Conservation (phyloP, 192 early-diverging fungal species). For the Cetraspora pellucida region DNA sequence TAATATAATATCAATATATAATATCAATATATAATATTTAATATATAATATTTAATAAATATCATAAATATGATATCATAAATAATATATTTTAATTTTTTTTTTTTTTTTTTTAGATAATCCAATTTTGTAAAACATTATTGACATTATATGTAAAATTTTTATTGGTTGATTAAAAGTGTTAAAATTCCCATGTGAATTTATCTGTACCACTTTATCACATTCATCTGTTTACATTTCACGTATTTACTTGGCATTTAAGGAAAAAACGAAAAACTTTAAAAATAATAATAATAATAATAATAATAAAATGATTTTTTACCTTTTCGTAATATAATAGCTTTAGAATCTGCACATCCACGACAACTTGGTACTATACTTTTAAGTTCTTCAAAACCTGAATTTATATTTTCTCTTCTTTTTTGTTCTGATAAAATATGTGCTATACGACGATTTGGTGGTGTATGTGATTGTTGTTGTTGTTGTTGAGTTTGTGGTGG, state of each 20-base stretch:
- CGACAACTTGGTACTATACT: slow-evolving; percentile 39
- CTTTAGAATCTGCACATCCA: slow-evolving; percentile 49
- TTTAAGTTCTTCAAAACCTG: slow-evolving; percentile 46
- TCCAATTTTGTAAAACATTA: no score
- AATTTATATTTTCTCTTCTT: slow-evolving; percentile 47
- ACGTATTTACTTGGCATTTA: neutral
- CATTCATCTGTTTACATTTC: neutral
- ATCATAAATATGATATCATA: neutral
- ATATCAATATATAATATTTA: neutral
- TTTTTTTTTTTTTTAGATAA: no score
- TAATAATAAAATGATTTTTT: no score
- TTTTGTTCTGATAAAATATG: slow-evolving; percentile 49
- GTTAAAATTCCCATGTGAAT: no score
- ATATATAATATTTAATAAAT: neutral
- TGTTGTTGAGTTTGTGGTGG: neutral
- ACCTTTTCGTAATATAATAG: slow-evolving; percentile 46
- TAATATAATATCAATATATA: neutral
- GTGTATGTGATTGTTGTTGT: neutral
- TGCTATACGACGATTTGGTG: slow-evolving; percentile 42
- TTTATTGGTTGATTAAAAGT: no score
- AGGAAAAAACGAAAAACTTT: neutral
- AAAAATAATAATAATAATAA: no score
- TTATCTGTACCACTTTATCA: no score
- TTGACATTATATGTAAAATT: no score
- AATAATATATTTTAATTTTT: no score